phyloP scores from a whole-genome alignment of 148 eudicot genomes.

The Cornus controversa region DNA sequence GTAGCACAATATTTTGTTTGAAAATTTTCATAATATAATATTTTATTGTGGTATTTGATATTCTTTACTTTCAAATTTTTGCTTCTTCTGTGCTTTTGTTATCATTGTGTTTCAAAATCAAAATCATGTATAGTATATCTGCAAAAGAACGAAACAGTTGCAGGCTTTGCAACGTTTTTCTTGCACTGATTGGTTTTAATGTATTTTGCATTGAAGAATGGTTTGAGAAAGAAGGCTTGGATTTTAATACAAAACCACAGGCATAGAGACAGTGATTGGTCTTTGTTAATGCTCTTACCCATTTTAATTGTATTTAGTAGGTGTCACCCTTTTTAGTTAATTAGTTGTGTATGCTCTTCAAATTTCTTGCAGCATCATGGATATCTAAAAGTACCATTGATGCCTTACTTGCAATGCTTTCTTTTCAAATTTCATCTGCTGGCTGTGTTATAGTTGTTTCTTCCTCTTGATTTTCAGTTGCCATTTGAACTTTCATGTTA shows the following conservation, averaged over 20 bases:
- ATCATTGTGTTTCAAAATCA: not conserved
- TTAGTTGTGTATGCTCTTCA: not conserved
- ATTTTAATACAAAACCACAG: not conserved
- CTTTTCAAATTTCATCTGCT: too few species aligned
- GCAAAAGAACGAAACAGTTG: not conserved
- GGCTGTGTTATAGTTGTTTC: not conserved
- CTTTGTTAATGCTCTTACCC: not conserved
- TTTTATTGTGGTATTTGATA: not conserved
- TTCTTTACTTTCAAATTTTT: not conserved
- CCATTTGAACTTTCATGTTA: not conserved
- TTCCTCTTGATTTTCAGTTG: not conserved
- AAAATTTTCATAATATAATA: not conserved
- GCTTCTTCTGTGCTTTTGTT: not conserved
- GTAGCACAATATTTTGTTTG: not conserved
- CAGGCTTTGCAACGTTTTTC: not conserved
- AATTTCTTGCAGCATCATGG: not conserved
- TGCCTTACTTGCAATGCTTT: not conserved
- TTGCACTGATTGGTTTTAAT: not conserved
- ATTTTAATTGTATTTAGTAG: not conserved
- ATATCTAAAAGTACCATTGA: not conserved
- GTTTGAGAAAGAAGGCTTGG: not conserved
- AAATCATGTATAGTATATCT: not conserved
- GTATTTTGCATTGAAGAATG: not conserved
- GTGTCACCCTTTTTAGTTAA: not conserved
- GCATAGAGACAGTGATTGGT: not conserved